phyloP scores from a whole-genome alignment of 495 filamentous ascomycete species.

The Neurospora sp. region DNA sequence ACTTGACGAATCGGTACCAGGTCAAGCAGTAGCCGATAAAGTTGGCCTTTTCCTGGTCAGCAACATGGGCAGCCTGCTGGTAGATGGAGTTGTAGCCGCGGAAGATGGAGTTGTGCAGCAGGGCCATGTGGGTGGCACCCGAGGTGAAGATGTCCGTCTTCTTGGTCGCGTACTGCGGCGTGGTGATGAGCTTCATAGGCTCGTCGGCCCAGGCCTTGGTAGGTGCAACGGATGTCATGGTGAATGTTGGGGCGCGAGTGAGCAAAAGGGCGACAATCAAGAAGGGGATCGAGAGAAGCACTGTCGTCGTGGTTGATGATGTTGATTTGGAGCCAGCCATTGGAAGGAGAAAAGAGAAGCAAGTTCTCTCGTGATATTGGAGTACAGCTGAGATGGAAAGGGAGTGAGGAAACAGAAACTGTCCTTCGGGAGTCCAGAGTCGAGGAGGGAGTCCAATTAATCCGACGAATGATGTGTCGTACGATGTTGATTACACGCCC shows the following conservation, averaged over 20 bases:
- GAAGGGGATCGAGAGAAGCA: constrained; percentile 19
- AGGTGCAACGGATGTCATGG: constrained; percentile 28
- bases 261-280: constrained; percentile 28
- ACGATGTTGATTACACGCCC: constrained; percentile 8
- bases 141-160: constrained; percentile 42
- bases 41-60: constrained; percentile 31
- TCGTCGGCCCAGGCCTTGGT: constrained; percentile 38
- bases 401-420: neutral
- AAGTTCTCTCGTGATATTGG: neutral
- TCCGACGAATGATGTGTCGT: constrained; percentile 4
- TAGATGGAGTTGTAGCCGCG: constrained; percentile 51
- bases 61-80: constrained; percentile 35
- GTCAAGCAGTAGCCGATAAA: constrained; percentile 41
- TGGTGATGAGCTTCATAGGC: constrained; percentile 37
- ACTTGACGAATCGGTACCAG: constrained; percentile 43
- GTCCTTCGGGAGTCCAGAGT: neutral
- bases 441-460: neutral
- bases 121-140: constrained; percentile 48
- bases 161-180: constrained; percentile 35
- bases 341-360: neutral
- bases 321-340: constrained; percentile 7
- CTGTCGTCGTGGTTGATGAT: neutral
- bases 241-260: constrained; percentile 27
- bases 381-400: neutral
- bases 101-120: constrained; percentile 48